phyloP scores from a whole-genome alignment of 139 green algal species.

The Axilococcus clingmanii region DNA sequence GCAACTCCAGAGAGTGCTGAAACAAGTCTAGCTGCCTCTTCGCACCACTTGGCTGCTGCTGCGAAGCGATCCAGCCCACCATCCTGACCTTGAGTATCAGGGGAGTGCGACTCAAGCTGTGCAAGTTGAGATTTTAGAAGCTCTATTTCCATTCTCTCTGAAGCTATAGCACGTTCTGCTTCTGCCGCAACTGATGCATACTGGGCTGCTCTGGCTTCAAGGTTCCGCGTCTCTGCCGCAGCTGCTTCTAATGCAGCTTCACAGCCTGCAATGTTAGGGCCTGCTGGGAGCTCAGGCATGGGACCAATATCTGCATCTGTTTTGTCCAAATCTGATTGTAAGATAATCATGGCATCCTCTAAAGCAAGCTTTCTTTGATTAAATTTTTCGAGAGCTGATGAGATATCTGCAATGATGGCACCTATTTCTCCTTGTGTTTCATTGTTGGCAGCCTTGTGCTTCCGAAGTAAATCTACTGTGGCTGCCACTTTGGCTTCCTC shows the following conservation, averaged over 20 bases:
- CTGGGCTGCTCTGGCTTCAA: conserved; percentile 15
- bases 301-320: not conserved
- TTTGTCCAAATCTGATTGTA: not conserved
- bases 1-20: conserved; percentile 13
- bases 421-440: conserved; percentile 1
- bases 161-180: conserved; percentile 12
- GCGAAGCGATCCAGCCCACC: too few species aligned
- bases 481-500: conserved; percentile 21
- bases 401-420: conserved; percentile 1
- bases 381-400: not conserved
- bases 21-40: conserved; percentile 10
- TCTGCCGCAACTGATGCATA: too few species aligned
- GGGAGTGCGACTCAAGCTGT: not conserved
- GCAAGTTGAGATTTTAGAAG: conserved; percentile 8
- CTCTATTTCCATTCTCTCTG: conserved; percentile 14
- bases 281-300: not conserved
- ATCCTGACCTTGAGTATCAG: too few species aligned
- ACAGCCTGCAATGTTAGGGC: not conserved
- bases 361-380: not conserved
- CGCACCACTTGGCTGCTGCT: conserved; percentile 6
- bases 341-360: not conserved
- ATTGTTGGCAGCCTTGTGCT: conserved; percentile 22
- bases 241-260: conserved; percentile 6
- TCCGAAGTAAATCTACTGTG: conserved; percentile 14
- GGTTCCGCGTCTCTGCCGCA: conserved; percentile 1